Percentiles rank a stretch among this genome's conserved stretches.
These are phyloP conservation scores for Penicillium bovifimosum DNA, from an alignment of 495 filamentous ascomycete species.

Conservation along the genomic window DNA sequence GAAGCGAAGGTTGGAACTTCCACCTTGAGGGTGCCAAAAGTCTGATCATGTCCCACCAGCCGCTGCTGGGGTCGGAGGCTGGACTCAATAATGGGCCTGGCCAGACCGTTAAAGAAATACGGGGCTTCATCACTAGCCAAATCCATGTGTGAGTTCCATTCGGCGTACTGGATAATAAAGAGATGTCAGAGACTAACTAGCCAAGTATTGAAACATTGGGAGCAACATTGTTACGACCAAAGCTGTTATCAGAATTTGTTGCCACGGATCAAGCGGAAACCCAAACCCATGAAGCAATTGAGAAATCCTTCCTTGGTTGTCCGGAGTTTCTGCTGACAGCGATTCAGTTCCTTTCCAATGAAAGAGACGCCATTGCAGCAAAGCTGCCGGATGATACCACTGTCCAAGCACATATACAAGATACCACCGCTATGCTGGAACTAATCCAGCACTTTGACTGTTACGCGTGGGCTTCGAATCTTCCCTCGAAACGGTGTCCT, in stretches of 20 bases:
- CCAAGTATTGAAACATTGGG: conserved; percentile 37
- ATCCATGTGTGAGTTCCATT: conserved; percentile 20
- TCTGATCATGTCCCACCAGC: conserved; percentile 29
- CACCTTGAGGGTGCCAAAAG: conserved; percentile 46
- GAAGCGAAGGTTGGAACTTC: conserved; percentile 43
- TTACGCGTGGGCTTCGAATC: conserved; percentile 26
- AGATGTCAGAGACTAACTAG: conserved; percentile 1
- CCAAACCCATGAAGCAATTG: conserved; percentile 23
- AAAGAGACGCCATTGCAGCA: conserved; percentile 28
- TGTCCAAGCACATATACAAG: conserved; percentile 5
- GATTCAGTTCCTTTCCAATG: conserved; percentile 29
- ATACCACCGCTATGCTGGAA: conserved; percentile 17
- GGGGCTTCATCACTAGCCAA: conserved; percentile 25
- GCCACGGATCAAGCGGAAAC: conserved; percentile 10
- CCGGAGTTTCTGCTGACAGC: conserved; percentile 33
- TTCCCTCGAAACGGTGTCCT: conserved; percentile 23
- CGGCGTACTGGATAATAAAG: neutral
- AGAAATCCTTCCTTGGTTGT: conserved; percentile 39
- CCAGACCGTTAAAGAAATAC: conserved; percentile 26
- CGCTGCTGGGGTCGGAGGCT: conserved; percentile 12
- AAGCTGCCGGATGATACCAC: neutral
- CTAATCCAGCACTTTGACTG: conserved; percentile 30
- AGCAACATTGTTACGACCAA: conserved; percentile 41
- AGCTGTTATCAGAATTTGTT: conserved; percentile 26
- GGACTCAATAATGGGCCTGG: conserved; percentile 13